phyloP scores from a whole-genome alignment of 2,329 filamentous ascomycete species.

The Calonectria pauciramosa region DNA sequence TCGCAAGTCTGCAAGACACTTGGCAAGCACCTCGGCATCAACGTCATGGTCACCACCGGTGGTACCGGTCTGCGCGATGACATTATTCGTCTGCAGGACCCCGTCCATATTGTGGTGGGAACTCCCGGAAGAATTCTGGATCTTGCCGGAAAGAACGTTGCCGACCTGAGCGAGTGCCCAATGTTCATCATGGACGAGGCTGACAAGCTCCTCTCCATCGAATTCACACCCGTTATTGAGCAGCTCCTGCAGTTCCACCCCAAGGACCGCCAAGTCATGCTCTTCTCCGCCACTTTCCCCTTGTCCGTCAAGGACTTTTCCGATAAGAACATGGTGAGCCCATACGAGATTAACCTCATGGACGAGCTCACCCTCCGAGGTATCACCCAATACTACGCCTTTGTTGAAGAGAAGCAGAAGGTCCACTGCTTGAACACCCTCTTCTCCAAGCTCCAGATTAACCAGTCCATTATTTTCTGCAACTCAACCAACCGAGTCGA shows the following conservation, averaged over 20 bases:
- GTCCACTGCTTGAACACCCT: slow-evolving; percentile 99
- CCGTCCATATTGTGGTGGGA: slow-evolving; percentile 97
- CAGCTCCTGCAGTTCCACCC: slow-evolving; percentile 95
- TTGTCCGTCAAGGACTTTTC: slow-evolving; percentile 98
- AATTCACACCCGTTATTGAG: slow-evolving; percentile 98
- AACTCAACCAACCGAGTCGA: slow-evolving; percentile 99
- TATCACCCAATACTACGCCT: slow-evolving; percentile 99
- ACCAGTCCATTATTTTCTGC: slow-evolving; percentile 99
- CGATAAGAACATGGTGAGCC: slow-evolving; percentile 96
- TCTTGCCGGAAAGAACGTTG: slow-evolving; percentile 94
- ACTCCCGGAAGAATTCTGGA: slow-evolving; percentile 97
- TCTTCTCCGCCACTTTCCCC: slow-evolving; percentile 98
- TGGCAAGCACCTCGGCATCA: slow-evolving; percentile 95
- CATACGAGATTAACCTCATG: slow-evolving; percentile 99
- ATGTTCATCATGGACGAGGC: slow-evolving; percentile 99
- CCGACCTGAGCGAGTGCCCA: slow-evolving; percentile 94
- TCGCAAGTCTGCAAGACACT: slow-evolving; percentile 99
- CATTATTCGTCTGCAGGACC: slow-evolving; percentile 92
- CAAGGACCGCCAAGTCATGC: slow-evolving; percentile 98
- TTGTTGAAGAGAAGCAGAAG: slow-evolving; percentile 99
- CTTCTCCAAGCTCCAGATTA: slow-evolving; percentile 99
- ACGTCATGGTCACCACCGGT: slow-evolving; percentile 99
- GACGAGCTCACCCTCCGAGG: slow-evolving; percentile 97
- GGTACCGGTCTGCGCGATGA: slow-evolving; percentile 96
- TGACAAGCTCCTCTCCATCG: slow-evolving; percentile 95